Evolutionary conservation across 495 filamentous ascomycete species (phyloP), one percentile per base, ranked within the genome.

Genomic region (Trichoderma orchidacearum): DNA sequence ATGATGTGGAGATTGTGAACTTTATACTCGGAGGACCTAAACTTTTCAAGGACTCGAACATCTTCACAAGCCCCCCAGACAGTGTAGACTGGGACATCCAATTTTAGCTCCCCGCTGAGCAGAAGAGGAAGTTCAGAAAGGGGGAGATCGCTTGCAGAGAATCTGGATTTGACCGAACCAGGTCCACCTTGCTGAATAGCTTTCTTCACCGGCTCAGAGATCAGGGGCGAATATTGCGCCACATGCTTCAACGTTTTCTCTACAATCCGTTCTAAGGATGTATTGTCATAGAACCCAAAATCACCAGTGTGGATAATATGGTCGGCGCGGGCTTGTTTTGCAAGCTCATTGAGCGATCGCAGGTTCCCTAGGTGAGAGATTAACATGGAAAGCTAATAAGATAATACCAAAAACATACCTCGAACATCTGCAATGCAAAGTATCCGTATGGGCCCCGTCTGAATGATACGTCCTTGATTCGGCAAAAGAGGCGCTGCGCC

Each of bases 31-130:
- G 89, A 89, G 9, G 94, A 95, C 36, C 94, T 84, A 72, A 99
- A 95, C 76, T 96, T 96, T 72, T 99, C 94, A 62, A 99, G 72
- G 30, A 99, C 94, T 27, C 92, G 84, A 21, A 99, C 94, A 77
- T 99, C 94, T 71, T 99, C 94, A 66, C 94, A 99, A 17, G 94
- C 94, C 61, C 94, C 93, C 94, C 94, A 99, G 13, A 99, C 94
- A 21, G 94, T 96, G 74, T 95, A 99, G 29, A 99, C 94, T 0
- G 93, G 94, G 51, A 99, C 85, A 50, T 97, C 89, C 36, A 99
- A 81, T 59, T 87, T 95, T 59, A 90, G 80, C 56, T 82, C 84
- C 71, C 89, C 90, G 68, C 84, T 85, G 56, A 99, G 83, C 67
- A 99, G 92, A 62, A 85, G 78, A n/a, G 91, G 80, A 27, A 99